These are phyloP conservation scores for Dioscorea dumetorum DNA, from an alignment of 106 monocot species.

Conservation along the genomic window DNA sequence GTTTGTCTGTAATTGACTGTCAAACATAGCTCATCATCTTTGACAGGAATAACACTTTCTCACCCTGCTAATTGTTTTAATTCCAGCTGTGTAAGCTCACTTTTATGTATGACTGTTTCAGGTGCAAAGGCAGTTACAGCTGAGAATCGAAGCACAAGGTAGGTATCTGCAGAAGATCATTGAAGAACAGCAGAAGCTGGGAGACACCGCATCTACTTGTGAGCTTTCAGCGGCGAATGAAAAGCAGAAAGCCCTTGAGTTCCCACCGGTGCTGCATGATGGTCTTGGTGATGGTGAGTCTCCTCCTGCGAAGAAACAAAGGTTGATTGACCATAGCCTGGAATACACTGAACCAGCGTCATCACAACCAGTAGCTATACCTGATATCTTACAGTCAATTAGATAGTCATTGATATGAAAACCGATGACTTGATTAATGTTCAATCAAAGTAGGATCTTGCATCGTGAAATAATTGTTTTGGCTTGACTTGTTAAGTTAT, in stretches of 20 bases:
- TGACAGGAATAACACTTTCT: no score
- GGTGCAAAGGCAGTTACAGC: slow-evolving; percentile 77
- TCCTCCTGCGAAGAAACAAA: not conserved
- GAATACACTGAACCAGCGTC: no score
- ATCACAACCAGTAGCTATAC: no score
- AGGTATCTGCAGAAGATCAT: slow-evolving; percentile 72
- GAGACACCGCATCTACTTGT: slow-evolving; percentile 1
- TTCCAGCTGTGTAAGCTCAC: no score
- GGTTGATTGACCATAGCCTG: not conserved
- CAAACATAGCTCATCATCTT: no score
- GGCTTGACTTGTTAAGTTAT: no score
- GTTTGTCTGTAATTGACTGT: not conserved
- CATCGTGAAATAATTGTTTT: no score
- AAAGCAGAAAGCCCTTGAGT: not conserved
- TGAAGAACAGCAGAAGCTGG: slow-evolving; percentile 74
- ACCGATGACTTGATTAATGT: no score
- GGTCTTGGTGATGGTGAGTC: not conserved
- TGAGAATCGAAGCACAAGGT: slow-evolving; percentile 82
- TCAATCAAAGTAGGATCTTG: no score
- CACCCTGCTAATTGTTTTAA: no score
- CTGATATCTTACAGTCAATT: no score
- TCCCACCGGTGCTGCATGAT: not conserved
- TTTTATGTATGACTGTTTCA: slow-evolving; percentile 6
- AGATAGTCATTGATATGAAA: no score
- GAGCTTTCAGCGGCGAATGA: not conserved